Evolutionary conservation across 768 basidiomycete species (phyloP).

Genomic region (Leucocoprinus birnbaumii): DNA sequence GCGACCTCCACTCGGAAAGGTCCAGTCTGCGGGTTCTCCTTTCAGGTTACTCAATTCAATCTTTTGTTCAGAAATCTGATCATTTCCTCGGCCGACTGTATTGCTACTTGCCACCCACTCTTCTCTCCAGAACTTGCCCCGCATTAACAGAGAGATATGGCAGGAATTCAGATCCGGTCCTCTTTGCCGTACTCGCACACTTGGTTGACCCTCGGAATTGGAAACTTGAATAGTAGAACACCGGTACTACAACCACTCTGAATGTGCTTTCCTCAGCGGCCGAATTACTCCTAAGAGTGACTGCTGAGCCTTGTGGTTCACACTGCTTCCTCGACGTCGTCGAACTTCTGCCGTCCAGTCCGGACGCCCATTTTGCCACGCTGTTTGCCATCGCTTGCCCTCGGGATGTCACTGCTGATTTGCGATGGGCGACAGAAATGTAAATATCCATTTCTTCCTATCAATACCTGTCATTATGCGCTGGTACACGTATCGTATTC

Average conservation of each 20-base stretch:
- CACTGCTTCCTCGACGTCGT: neutral
- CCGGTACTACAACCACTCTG: too few species aligned
- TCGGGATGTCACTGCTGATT: too few species aligned
- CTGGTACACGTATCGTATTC: neutral
- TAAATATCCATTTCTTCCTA: too few species aligned
- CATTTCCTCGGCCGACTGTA: neutral
- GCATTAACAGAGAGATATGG: slow-evolving; percentile 7
- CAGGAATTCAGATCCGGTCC: neutral
- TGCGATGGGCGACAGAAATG: neutral
- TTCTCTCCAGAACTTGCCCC: neutral
- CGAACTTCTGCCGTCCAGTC: neutral
- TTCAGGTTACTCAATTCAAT: slow-evolving; percentile 5
- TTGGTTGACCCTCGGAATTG: neutral
- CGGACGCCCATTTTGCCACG: slow-evolving; percentile 6
- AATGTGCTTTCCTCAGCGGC: neutral
- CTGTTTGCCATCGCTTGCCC: too few species aligned
- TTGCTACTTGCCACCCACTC: neutral
- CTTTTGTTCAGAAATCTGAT: neutral
- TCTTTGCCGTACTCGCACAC: neutral
- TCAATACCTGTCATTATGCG: too few species aligned
- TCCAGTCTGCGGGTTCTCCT: slow-evolving; percentile 2
- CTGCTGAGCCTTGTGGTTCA: neutral
- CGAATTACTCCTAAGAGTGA: neutral
- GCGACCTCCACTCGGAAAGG: neutral
- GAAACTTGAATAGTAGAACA: neutral